Conservation (phyloP, 495 filamentous ascomycete species). For the Jackrogersella multiformis region DNA sequence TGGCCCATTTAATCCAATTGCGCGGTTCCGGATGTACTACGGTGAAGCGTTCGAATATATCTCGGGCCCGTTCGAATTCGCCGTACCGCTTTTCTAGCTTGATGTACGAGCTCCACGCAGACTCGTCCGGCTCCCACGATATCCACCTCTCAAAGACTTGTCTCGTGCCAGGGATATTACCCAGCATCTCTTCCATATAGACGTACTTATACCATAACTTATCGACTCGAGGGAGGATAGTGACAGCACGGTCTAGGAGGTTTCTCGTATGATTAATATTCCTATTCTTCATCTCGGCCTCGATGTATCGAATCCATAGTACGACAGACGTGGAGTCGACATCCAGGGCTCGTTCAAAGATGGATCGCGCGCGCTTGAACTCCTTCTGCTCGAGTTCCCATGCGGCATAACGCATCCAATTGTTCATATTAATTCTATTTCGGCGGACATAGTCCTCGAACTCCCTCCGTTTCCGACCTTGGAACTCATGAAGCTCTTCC, state of each 20-base stretch:
- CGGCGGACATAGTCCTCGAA: slow-evolving; percentile 98
- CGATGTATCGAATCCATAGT: slow-evolving; percentile 88
- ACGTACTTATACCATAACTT: slow-evolving; percentile 99
- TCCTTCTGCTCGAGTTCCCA: slow-evolving; percentile 99
- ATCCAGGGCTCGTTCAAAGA: slow-evolving; percentile 96
- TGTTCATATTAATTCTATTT: slow-evolving; percentile 95
- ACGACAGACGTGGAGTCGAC: slow-evolving; percentile 86
- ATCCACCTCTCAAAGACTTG: slow-evolving; percentile 99
- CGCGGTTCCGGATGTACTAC: slow-evolving; percentile 92
- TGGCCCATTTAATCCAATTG: slow-evolving; percentile 99
- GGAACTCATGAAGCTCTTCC: slow-evolving; percentile 97
- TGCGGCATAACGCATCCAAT: slow-evolving; percentile 97
- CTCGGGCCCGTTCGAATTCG: slow-evolving; percentile 84
- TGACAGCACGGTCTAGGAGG: slow-evolving; percentile 91
- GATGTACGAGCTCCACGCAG: slow-evolving; percentile 94
- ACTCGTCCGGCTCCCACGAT: slow-evolving; percentile 96
- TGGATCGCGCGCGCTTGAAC: slow-evolving; percentile 91
- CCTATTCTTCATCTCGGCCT: slow-evolving; percentile 93
- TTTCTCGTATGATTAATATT: slow-evolving; percentile 99
- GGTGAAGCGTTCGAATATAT: slow-evolving; percentile 90
- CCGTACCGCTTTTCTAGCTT: slow-evolving; percentile 95
- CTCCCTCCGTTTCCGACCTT: slow-evolving; percentile 93
- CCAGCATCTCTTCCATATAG: slow-evolving; percentile 96
- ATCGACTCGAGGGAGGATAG: slow-evolving; percentile 87
- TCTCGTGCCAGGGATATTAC: slow-evolving; percentile 89